Evolutionary conservation across 805 yeast species (phyloP).

Genomic region (Candida ulmi): DNA sequence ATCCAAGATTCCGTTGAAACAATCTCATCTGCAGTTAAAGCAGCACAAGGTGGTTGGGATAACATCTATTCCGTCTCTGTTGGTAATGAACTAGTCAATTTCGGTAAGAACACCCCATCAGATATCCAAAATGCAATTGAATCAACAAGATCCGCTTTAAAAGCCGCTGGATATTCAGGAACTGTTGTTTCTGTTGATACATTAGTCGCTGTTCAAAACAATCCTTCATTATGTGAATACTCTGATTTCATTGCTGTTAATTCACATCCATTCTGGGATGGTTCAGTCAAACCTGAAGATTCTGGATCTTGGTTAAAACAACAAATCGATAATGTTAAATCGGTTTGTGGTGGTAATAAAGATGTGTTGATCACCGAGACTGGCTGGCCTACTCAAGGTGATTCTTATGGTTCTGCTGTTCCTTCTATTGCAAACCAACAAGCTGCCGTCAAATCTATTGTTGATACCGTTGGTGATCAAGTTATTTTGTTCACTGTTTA

Average conservation of each 20-base stretch:
- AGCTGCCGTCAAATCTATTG: conserved; percentile 46
- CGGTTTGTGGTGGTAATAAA: conserved; percentile 43
- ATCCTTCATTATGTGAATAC: conserved; percentile 47
- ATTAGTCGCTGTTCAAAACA: conserved; percentile 48
- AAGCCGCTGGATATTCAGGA: conserved; percentile 47
- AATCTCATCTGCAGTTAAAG: conserved; percentile 39
- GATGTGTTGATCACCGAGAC: conserved; percentile 49
- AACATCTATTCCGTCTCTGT: conserved; percentile 54
- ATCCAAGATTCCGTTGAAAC: conserved; percentile 36
- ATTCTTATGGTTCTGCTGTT: conserved; percentile 46
- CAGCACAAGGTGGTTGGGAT: conserved; percentile 44
- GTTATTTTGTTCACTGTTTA: conserved; percentile 55
- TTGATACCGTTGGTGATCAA: conserved; percentile 38
- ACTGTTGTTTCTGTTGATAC: conserved; percentile 60
- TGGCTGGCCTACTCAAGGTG: conserved; percentile 68
- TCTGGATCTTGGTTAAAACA: conserved; percentile 48
- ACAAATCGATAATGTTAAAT: conserved; percentile 41
- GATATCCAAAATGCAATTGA: conserved; percentile 43
- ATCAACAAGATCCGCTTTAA: conserved; percentile 40
- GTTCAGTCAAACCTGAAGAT: conserved; percentile 41
- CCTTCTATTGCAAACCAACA: conserved; percentile 51
- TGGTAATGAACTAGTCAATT: conserved; percentile 61
- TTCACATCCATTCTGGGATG: conserved; percentile 64
- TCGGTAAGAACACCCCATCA: conserved; percentile 40
- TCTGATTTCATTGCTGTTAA: conserved; percentile 64